Base-by-base conservation (phyloP, 345 rosid genomes). In the Sisymbrium altissimum region DNA sequence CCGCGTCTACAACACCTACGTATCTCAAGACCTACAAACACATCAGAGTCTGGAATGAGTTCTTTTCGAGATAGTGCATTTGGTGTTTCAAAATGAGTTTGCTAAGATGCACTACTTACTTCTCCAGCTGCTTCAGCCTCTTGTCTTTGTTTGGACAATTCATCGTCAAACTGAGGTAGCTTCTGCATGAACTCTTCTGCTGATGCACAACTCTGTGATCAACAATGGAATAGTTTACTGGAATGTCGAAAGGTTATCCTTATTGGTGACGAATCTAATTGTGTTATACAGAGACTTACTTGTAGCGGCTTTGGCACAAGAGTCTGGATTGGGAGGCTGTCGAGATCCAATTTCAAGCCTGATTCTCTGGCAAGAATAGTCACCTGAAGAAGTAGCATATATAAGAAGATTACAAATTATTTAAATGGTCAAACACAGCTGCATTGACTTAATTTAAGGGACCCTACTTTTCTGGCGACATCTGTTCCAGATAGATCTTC, bases 401-500 rank as follows among this genome's bases (percentile, higher is more conserved):
- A 73, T 9, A 4, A 62, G 30, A 67, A 30, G 30, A 59, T 67
- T 23, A 8, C 3, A 45, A 9, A 63, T 55, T n/a, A 19, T 55
- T 53, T 7, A 54, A 62, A 10, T 25, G 71, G 45, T 48, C 13
- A 3, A 53, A 17, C 21, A 61, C 4, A 61, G 25, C 49, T 64
- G 43, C 43, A 36, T 12, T 17, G 59, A 38, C 54, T 1, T 61
- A 23, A 54, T 36, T 29, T 44, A 4, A 11, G 52, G 35, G 29
- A 40, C 13, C 29, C 0, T 84, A 95, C 99, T 92, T 92, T 95
- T 86, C 99, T 81, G 36, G 96, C 98, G 72, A 95, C 99, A 87
- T 95, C 99, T 33, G 89, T 89, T 81, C 99, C 99, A 78, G 99
- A 90, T 30, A 95, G 88, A 84, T 95, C 99, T 55, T 95, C 99